These are phyloP conservation scores for Tripidium arundinaceum DNA, from an alignment of 202 grass and related monocot species.

Conservation along the genomic window DNA sequence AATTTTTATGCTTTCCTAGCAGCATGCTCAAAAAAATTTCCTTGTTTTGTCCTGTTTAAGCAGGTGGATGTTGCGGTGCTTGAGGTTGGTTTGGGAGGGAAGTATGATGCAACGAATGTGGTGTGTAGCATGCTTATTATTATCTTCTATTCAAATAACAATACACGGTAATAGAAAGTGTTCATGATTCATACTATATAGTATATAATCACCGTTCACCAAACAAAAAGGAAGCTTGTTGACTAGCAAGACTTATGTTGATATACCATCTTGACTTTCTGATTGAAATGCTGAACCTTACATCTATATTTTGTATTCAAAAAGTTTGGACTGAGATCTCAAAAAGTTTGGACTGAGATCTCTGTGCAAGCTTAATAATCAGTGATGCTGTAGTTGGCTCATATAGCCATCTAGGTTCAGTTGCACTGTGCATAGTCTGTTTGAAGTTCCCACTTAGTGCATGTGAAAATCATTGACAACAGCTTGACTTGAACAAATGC, in stretches of 20 bases:
- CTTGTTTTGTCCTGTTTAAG: conserved; percentile 26
- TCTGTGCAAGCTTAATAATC: conserved; percentile 1
- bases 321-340: no score
- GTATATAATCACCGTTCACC: neutral
- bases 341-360: neutral
- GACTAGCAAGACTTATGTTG: neutral
- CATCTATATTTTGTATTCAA: neutral
- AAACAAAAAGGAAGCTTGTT: conserved; percentile 21
- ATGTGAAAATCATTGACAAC: neutral
- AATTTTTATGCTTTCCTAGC: neutral
- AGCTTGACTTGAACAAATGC: conserved; percentile 18
- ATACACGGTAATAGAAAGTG: neutral
- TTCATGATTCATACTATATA: neutral
- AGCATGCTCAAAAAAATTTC: neutral
- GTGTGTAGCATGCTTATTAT: conserved; percentile 40
- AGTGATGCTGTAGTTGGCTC: neutral
- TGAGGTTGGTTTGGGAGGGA: conserved; percentile 98
- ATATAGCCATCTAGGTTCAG: conserved; percentile 6
- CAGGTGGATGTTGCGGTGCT: conserved; percentile 95
- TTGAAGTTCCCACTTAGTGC: neutral
- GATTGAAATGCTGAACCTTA: conserved; percentile 23
- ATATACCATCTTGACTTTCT: neutral
- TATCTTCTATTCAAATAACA: conserved; percentile 9
- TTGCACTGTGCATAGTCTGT: neutral
- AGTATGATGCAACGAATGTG: conserved; percentile 95